These are phyloP conservation scores for Rhynchosporium agropyri DNA, from an alignment of 2,329 filamentous ascomycete genomes.

Conservation along the genomic window DNA sequence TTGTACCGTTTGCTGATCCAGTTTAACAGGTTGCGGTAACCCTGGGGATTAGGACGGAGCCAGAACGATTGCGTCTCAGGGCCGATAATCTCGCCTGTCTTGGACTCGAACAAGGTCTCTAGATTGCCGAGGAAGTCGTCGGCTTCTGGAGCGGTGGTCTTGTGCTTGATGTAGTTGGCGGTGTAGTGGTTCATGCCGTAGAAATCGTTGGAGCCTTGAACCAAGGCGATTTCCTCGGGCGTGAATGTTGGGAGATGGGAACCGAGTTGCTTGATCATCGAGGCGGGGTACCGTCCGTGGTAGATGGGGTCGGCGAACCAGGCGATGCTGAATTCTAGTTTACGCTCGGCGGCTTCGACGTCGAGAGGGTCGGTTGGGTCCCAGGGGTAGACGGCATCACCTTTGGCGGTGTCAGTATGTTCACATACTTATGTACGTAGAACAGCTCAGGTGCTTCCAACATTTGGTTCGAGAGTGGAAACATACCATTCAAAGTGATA, in stretches of 20 bases:
- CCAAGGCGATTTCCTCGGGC: slow-evolving; percentile 69
- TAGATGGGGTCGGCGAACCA: slow-evolving; percentile 92
- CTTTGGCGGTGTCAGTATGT: slow-evolving; percentile 43
- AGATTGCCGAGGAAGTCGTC: slow-evolving; percentile 77
- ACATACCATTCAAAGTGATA: slow-evolving; percentile 79
- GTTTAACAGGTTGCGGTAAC: slow-evolving; percentile 75
- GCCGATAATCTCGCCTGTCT: slow-evolving; percentile 73
- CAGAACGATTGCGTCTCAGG: slow-evolving; percentile 81
- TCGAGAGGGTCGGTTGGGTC: slow-evolving; percentile 75
- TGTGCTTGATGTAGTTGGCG: slow-evolving; percentile 81
- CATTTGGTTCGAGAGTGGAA: background rate
- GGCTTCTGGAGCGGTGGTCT: slow-evolving; percentile 58
- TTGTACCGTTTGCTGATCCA: slow-evolving; percentile 80
- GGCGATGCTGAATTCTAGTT: slow-evolving; percentile 83
- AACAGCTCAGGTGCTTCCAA: too few species aligned
- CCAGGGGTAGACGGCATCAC: slow-evolving; percentile 82
- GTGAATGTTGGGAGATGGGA: slow-evolving; percentile 76
- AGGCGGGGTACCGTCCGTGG: slow-evolving; percentile 79
- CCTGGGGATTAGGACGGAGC: slow-evolving; percentile 74
- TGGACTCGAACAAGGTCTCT: slow-evolving; percentile 71
- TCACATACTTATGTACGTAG: too few species aligned
- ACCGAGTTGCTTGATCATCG: slow-evolving; percentile 81
- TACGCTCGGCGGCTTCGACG: slow-evolving; percentile 74
- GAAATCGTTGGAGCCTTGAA: slow-evolving; percentile 87
- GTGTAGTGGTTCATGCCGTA: slow-evolving; percentile 97